Evolutionary conservation across 2,329 filamentous ascomycete genomes (phyloP).

Genomic region (Xylaria arbuscula): DNA sequence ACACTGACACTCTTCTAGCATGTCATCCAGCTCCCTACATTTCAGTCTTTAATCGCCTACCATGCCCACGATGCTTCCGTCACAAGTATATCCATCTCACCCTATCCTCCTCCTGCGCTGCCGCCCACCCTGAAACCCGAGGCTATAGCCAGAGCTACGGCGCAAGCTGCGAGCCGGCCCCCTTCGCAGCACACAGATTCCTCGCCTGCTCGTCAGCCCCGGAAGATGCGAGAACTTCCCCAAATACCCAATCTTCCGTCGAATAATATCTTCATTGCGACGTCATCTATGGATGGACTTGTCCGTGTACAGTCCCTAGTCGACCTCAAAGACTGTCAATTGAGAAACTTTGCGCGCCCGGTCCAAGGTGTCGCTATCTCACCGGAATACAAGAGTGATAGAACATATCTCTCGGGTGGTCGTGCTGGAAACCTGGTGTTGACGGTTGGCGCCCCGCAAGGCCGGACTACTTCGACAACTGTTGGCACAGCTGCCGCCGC

Average conservation of each 20-base stretch:
- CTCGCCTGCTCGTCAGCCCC: slow-evolving; percentile 54
- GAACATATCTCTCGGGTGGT: slow-evolving; percentile 90
- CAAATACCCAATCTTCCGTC: slow-evolving; percentile 79
- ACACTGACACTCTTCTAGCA: slow-evolving; percentile 54
- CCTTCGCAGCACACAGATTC: slow-evolving; percentile 55
- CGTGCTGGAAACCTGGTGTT: slow-evolving; percentile 87
- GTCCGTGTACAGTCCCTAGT: slow-evolving; percentile 90
- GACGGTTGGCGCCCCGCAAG: slow-evolving; percentile 82
- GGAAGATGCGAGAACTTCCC: slow-evolving; percentile 55
- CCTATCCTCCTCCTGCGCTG: slow-evolving; percentile 75
- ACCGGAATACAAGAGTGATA: slow-evolving; percentile 90
- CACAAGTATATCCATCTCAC: slow-evolving; percentile 89
- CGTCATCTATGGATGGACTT: slow-evolving; percentile 94
- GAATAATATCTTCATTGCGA: slow-evolving; percentile 93
- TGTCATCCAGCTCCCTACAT: slow-evolving; percentile 83
- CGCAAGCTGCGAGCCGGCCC: slow-evolving; percentile 52
- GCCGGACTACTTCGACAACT: slow-evolving; percentile 88
- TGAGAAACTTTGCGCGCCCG: slow-evolving; percentile 93
- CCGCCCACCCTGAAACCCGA: slow-evolving; percentile 59
- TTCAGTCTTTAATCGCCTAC: slow-evolving; percentile 85
- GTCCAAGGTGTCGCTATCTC: slow-evolving; percentile 94
- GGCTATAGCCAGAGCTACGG: slow-evolving; percentile 51
- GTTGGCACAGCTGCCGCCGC: slow-evolving; percentile 83
- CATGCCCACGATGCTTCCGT: slow-evolving; percentile 93
- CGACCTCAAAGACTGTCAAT: slow-evolving; percentile 87